phyloP scores from a whole-genome alignment of 2,329 filamentous ascomycete species.

The Camillea tinctor region DNA sequence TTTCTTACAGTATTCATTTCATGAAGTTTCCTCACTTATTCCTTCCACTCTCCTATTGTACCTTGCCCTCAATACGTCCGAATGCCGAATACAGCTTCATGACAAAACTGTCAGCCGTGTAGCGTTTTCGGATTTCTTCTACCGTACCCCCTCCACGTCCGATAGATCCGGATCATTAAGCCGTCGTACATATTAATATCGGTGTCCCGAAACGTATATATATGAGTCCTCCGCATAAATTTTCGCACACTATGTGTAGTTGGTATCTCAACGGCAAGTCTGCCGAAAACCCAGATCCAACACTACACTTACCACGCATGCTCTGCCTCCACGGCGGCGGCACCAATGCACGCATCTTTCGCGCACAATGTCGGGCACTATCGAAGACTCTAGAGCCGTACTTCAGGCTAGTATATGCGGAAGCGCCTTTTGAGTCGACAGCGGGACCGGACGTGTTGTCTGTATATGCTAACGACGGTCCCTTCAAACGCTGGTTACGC shows the following conservation, averaged over 20 bases:
- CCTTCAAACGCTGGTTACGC: constrained; percentile 62
- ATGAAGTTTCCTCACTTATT: not conserved
- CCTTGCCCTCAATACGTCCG: not conserved
- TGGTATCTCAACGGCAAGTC: not conserved
- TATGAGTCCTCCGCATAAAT: not conserved
- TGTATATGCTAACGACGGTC: constrained; percentile 65
- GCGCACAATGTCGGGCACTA: constrained; percentile 61
- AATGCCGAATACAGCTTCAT: not conserved
- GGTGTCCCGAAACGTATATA: not conserved
- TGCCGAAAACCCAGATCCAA: constrained; percentile 9
- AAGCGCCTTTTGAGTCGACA: constrained; percentile 64
- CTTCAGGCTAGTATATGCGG: constrained; percentile 71
- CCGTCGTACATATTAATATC: not conserved
- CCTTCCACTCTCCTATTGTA: not conserved
- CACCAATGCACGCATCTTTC: constrained; percentile 69
- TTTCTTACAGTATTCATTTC: not conserved
- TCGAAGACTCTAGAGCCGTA: constrained; percentile 44
- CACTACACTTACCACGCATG: constrained; percentile 57
- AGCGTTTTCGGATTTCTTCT: not conserved
- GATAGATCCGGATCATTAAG: not conserved
- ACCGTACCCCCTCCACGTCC: too few species aligned
- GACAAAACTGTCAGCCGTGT: not conserved
- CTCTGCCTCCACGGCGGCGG: constrained; percentile 82
- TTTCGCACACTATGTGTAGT: not conserved
- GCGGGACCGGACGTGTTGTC: constrained; percentile 61